Evolutionary conservation across 768 basidiomycete species (phyloP).

Genomic region (Russula compacta): DNA sequence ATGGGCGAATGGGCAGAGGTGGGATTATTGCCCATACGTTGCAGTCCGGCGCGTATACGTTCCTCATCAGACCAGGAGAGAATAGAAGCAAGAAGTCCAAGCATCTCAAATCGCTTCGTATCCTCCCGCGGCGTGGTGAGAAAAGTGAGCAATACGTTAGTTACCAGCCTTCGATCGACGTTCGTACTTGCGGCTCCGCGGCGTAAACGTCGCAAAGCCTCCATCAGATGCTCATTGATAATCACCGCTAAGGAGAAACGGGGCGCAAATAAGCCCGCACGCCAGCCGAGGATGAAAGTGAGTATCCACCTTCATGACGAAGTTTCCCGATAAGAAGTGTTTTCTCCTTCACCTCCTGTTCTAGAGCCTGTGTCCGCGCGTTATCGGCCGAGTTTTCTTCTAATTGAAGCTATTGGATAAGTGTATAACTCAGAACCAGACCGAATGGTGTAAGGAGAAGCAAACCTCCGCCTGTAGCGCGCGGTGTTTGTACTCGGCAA

Average conservation of each 20-base stretch:
- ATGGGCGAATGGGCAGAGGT: conserved; percentile 23
- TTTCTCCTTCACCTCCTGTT: conserved; percentile 94
- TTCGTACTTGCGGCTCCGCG: conserved; percentile 77
- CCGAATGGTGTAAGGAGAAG: not conserved
- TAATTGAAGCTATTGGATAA: conserved; percentile 49
- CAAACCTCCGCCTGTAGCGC: conserved; percentile 80
- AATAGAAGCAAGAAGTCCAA: conserved; percentile 77
- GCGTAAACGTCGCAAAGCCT: conserved; percentile 90
- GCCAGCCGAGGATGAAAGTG: not conserved
- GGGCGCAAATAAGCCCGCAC: conserved; percentile 5
- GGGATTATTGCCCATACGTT: conserved; percentile 35
- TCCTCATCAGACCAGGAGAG: conserved; percentile 91
- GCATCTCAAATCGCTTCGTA: conserved; percentile 94
- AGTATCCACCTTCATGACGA: conserved; percentile 74
- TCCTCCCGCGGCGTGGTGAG: conserved; percentile 86
- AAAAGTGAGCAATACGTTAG: conserved; percentile 88
- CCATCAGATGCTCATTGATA: conserved; percentile 94
- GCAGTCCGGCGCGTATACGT: conserved; percentile 84
- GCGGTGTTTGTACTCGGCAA: conserved; percentile 87
- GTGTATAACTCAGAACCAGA: not conserved
- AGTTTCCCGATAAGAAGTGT: conserved; percentile 89
- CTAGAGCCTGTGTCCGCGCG: conserved; percentile 59
- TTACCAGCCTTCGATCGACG: conserved; percentile 89
- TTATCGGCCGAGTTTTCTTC: conserved; percentile 64
- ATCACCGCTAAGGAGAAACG: conserved; percentile 63